Base-by-base conservation (phyloP, 306 rosid genomes). In the Trifolium pratense region DNA sequence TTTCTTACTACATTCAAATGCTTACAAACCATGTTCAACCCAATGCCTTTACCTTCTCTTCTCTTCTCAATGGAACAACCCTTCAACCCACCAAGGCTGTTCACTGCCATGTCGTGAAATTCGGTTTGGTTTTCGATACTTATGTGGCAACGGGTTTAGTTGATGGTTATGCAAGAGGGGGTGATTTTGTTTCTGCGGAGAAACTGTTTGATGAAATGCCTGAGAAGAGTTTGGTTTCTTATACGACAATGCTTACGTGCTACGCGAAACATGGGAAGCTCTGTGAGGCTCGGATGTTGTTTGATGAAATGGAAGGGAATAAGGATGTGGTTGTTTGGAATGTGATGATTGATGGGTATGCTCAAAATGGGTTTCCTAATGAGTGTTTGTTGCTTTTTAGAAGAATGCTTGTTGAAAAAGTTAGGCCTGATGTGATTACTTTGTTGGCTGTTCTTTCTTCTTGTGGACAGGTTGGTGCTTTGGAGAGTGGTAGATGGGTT, bases 311-410 rank as follows among this genome's bases (percentile, higher is more conserved):
- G 87, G 42, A 16, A 16, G 25, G 1, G 13, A 82, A 81, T 36
- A 83, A 77, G 49, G 95, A 92, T 73, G 86, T 81, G 72, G 89
- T 90, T 66, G 89, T 92, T 74, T 92, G 96, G 98, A 92, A 92
- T 32, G 96, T 88, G 83, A 92, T 92, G 89, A 87, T 88, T 61
- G 92, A 86, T 67, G 98, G 95, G 62, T 87, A 84, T 45, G 68
- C 96, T 45, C 91, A 87, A 46, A 83, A 84, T 73, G 96, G 95
- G 74, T 69, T 65, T 52, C 92, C 92, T 3, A 83, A 83, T 48
- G 92, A 92, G 66, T 83, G 87, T 14, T 76, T 90, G 74, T 75
- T 74, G 61, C 83, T 88, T 42, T 90, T 88, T 75, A 80, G 92
- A 80, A 69, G 71, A 77, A 90, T 92, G 98, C 60, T 88, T 71